These are phyloP conservation scores for Vicia villosa DNA, from an alignment of 306 rosid genomes.

Conservation along the genomic window DNA sequence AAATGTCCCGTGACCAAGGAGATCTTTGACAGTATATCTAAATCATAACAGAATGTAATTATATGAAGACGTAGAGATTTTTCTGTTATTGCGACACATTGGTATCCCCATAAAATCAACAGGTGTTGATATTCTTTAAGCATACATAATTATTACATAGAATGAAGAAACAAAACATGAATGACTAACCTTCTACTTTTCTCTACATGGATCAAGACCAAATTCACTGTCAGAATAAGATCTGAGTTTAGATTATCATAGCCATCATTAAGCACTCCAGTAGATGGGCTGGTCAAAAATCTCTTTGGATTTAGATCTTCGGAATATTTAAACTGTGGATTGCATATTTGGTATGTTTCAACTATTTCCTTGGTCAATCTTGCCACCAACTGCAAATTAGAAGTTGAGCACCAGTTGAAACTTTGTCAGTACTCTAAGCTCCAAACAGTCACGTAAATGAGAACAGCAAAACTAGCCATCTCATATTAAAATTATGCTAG, in stretches of 20 bases:
- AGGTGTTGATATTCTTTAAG: conserved; percentile 4
- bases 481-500: too few relatives aligned
- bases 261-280: conserved; percentile 95
- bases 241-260: conserved; percentile 88
- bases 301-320: conserved; percentile 92
- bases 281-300: conserved; percentile 89
- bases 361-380: conserved; percentile 89
- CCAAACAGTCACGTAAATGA: conserved; percentile 35
- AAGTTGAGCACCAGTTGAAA: conserved; percentile 45
- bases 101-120: conserved; percentile 26
- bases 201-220: conserved; percentile 69
- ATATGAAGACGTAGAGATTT: conserved; percentile 15
- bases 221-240: conserved; percentile 87
- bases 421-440: conserved; percentile 33
- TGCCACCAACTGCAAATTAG: conserved; percentile 75
- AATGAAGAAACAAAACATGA: conserved; percentile 28
- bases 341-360: conserved; percentile 88
- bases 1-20: conserved; percentile 98
- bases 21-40: conserved; percentile 95
- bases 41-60: conserved; percentile 37
- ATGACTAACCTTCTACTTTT: conserved; percentile 68
- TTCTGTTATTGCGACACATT: conserved; percentile 19
- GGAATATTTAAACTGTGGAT: conserved; percentile 89
- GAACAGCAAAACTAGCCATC: too few relatives aligned
- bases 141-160: conserved; percentile 6